Percentiles rank a stretch among this genome's conserved stretches.
Evolutionary conservation across 129 eudicot genomes (phyloP).

Genomic region (carrot (Daucus carota)): DNA sequence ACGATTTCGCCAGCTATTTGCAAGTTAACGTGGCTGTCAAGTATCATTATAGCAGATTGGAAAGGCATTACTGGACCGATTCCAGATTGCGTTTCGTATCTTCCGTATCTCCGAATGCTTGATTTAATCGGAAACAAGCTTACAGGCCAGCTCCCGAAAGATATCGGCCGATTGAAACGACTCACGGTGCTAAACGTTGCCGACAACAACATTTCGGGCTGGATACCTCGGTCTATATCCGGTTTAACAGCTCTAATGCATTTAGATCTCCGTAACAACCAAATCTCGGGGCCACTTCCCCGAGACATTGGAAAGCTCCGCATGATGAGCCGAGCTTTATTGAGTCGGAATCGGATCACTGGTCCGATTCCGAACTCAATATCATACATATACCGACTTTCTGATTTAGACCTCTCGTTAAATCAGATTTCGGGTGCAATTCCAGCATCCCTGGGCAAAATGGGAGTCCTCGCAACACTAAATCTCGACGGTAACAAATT

Average conservation of each 20-base stretch:
- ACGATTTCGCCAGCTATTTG: constrained; percentile 74
- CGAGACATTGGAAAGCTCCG: constrained; percentile 57
- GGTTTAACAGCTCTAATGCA: constrained; percentile 65
- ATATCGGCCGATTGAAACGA: constrained; percentile 55
- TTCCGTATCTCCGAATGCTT: constrained; percentile 55
- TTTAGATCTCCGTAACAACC: constrained; percentile 71
- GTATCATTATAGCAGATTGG: constrained; percentile 82
- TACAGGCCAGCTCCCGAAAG: constrained; percentile 57
- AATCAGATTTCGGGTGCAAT: constrained; percentile 65
- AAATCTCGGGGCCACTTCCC: constrained; percentile 53
- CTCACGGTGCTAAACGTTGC: constrained; percentile 79
- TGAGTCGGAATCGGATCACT: constrained; percentile 44
- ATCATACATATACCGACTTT: constrained; percentile 62
- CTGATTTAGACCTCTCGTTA: constrained; percentile 72
- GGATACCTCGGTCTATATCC: constrained; percentile 57
- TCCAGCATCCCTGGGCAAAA: constrained; percentile 58
- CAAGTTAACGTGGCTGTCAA: constrained; percentile 50
- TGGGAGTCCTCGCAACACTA: constrained; percentile 72
- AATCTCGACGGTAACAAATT: constrained; percentile 70
- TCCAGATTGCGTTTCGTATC: constrained; percentile 50
- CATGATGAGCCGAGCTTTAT: constrained; percentile 76
- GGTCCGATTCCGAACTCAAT: constrained; percentile 60
- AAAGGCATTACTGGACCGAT: constrained; percentile 82
- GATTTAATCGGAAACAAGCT: constrained; percentile 71
- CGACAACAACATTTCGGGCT: constrained; percentile 62